A percentile compares a stretch with the other conserved stretches of the same genome.
Conservation (phyloP, 306 rosid species). For the Lupinus albus region DNA sequence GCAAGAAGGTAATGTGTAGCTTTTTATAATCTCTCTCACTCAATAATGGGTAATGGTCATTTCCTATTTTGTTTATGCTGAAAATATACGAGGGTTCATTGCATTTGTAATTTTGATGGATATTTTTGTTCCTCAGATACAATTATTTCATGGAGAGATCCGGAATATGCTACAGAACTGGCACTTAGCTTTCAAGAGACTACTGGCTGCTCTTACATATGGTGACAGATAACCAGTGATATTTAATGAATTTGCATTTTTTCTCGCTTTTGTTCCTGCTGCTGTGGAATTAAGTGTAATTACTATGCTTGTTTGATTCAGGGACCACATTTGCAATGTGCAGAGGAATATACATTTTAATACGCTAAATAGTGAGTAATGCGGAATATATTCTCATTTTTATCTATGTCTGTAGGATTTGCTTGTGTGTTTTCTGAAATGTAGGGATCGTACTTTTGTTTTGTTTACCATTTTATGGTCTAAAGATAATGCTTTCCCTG, state of each 20-base stretch:
- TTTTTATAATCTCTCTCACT: constrained; percentile 16
- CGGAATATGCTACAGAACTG: constrained; percentile 83
- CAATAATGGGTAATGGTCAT: constrained; percentile 19
- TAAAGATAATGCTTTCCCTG: constrained; percentile 19
- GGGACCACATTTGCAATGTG: constrained; percentile 86
- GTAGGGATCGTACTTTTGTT: background rate
- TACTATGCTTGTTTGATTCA: constrained; percentile 45
- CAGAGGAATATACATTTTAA: constrained; percentile 87
- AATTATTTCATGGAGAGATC: constrained; percentile 97
- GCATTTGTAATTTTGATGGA: constrained; percentile 26
- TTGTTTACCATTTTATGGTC: constrained; percentile 30
- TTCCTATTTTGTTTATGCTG: background rate
- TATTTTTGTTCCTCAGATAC: constrained; percentile 59
- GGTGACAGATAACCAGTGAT: constrained; percentile 53
- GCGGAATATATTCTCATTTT: constrained; percentile 15
- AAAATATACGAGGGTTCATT: constrained; percentile 1
- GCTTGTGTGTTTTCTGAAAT: constrained; percentile 3
- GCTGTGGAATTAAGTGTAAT: constrained; percentile 31
- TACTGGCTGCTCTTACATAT: constrained; percentile 84
- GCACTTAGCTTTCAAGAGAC: constrained; percentile 98
- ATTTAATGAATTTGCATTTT: background rate
- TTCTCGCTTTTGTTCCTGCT: constrained; percentile 34
- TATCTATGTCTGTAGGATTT: constrained; percentile 4
- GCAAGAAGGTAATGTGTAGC: constrained; percentile 79
- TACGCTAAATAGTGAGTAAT: constrained; percentile 80